Conservation (phyloP, 768 basidiomycete genomes). For the Russula vinacea region DNA sequence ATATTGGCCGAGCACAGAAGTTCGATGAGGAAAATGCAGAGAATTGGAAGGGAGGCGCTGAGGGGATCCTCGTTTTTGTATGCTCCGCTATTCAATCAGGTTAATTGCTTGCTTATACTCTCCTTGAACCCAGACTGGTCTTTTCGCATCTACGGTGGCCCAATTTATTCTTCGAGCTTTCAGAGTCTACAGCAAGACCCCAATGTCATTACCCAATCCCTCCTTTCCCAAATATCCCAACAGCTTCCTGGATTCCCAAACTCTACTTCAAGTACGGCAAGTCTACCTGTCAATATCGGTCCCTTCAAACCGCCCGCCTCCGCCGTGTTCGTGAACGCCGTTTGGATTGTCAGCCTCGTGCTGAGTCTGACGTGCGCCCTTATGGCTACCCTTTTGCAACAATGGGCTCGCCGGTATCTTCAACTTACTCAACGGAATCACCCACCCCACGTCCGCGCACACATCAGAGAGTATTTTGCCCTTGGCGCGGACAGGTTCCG, state of each 20-base stretch:
- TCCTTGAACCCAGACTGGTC: not conserved
- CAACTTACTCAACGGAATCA: not conserved
- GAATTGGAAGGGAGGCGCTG: not conserved
- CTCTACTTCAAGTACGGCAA: not conserved
- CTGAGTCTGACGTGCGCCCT: not conserved
- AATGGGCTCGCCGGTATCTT: not conserved
- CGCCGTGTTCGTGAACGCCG: not conserved
- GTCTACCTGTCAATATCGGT: not conserved
- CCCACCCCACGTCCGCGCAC: not conserved
- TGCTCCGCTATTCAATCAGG: not conserved
- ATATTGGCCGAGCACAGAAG: not conserved
- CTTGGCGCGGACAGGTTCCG: slow-evolving; percentile 1
- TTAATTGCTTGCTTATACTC: not conserved
- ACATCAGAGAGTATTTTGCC: slow-evolving; percentile 5
- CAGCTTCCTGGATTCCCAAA: not conserved
- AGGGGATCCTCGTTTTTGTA: slow-evolving; percentile 8
- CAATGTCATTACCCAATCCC: not conserved
- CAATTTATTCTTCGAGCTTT: not conserved
- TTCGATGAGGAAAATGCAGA: slow-evolving; percentile 1
- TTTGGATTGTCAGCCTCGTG: not conserved
- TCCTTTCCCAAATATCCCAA: not conserved
- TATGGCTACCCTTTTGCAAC: not conserved
- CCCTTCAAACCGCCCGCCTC: not conserved
- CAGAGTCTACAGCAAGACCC: not conserved
- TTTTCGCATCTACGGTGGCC: not conserved